Conservation (phyloP, 805 yeast genomes). For the Teunomyces kruisii region DNA sequence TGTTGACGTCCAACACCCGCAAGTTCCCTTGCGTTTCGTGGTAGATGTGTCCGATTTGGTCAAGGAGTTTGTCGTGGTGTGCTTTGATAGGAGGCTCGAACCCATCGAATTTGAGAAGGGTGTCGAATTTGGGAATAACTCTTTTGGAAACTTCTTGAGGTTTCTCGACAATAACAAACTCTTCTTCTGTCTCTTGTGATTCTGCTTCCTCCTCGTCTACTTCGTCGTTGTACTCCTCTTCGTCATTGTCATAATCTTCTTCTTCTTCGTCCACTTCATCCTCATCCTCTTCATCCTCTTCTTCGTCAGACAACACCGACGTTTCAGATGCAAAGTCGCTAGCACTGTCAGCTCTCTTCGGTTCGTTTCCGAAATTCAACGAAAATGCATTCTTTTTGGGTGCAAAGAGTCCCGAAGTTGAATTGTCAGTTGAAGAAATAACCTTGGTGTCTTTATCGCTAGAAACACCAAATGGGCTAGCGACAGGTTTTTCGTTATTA, state of each 20-base stretch:
- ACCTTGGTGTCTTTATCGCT: no score
- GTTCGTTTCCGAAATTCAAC: no score
- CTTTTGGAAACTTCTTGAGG: neutral
- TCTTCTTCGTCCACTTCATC: neutral
- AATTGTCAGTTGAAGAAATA: no score
- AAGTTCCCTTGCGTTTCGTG: conserved; percentile 26
- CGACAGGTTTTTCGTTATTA: no score
- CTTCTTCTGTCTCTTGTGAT: conserved; percentile 1
- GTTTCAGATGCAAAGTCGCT: neutral
- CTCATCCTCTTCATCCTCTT: conserved; percentile 4
- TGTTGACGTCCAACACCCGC: conserved; percentile 21
- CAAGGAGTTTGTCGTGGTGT: conserved; percentile 8
- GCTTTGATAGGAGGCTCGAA: conserved; percentile 5
- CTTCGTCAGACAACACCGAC: neutral
- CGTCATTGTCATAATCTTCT: conserved; percentile 6
- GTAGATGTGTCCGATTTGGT: conserved; percentile 22
- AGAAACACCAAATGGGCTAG: no score
- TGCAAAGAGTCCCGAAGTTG: no score
- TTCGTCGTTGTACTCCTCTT: conserved; percentile 6
- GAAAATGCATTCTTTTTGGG: no score
- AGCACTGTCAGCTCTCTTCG: neutral
- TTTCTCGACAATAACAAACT: conserved; percentile 6
- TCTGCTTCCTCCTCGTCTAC: conserved; percentile 1
- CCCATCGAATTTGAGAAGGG: conserved; percentile 17
- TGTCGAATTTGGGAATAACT: neutral